These are phyloP conservation scores for Ampelomyces quisqualis DNA, from an alignment of 2,329 filamentous ascomycete genomes.

Conservation along the genomic window DNA sequence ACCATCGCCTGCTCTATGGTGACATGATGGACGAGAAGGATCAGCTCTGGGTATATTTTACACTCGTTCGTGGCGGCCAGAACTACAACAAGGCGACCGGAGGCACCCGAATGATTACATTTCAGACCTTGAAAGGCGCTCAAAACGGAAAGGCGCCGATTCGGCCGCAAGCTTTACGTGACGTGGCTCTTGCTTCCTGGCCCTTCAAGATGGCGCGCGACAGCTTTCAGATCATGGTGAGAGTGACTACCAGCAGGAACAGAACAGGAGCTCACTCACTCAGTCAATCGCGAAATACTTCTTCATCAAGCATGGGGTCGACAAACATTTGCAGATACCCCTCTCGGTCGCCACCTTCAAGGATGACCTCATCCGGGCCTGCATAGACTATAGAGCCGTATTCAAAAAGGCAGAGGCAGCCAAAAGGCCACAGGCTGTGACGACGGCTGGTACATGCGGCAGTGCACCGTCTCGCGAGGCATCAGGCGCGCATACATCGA, in stretches of 20 bases:
- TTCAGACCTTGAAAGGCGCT: neutral
- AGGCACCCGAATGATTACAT: neutral
- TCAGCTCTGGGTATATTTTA: constrained; percentile 6
- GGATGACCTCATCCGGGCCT: neutral
- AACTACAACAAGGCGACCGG: neutral
- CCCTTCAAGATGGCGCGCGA: constrained; percentile 6
- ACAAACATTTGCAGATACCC: neutral
- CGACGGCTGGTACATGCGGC: neutral
- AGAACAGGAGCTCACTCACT: neutral
- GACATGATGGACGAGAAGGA: constrained; percentile 7
- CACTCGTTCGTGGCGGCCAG: neutral
- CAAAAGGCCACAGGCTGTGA: neutral
- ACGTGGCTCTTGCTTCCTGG: neutral
- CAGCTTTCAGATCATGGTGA: neutral
- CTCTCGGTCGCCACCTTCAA: neutral
- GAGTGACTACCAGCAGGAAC: neutral
- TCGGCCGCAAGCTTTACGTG: neutral
- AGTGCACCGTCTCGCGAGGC: neutral
- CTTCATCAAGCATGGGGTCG: constrained; percentile 3
- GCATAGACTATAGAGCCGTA: constrained; percentile 1
- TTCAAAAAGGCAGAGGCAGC: neutral
- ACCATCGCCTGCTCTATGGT: constrained; percentile 3
- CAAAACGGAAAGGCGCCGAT: neutral
- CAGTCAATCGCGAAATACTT: constrained; percentile 6
- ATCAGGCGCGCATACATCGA: neutral